Conservation (phyloP, 139 green algal species). For the Medakamo hakoo region DNA sequence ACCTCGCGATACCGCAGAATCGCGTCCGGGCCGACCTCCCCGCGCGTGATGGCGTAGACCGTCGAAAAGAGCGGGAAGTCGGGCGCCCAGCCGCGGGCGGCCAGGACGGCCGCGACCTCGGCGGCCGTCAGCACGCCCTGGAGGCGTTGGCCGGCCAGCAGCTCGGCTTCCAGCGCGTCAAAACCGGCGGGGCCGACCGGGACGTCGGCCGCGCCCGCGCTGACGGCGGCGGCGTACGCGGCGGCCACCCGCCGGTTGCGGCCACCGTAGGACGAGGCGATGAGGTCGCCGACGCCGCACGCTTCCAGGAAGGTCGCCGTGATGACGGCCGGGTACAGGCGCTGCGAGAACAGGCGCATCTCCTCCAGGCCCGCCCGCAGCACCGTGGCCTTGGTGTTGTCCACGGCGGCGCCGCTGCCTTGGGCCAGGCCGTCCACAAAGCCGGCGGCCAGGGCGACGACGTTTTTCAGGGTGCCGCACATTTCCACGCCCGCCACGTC, state of each 20-base stretch:
- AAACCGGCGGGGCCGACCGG: slow-evolving; percentile 15
- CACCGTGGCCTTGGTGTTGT: slow-evolving; percentile 53
- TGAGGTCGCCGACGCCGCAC: slow-evolving; percentile 53
- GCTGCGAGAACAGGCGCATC: slow-evolving; percentile 36
- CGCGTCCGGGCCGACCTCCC: too few species aligned
- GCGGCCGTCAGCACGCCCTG: slow-evolving; percentile 56
- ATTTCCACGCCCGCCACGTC: slow-evolving; percentile 54
- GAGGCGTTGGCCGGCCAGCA: slow-evolving; percentile 66
- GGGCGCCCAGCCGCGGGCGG: slow-evolving; percentile 25
- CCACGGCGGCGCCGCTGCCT: slow-evolving; percentile 12
- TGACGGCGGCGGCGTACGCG: slow-evolving; percentile 15
- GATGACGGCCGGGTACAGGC: slow-evolving; percentile 27
- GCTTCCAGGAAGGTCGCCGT: slow-evolving; percentile 59
- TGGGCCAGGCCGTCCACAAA: slow-evolving; percentile 48
- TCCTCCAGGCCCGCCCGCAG: slow-evolving; percentile 45
- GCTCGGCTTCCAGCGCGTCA: slow-evolving; percentile 32
- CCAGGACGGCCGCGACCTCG: slow-evolving; percentile 53
- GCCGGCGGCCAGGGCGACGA: slow-evolving; percentile 54
- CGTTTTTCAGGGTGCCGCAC: slow-evolving; percentile 66
- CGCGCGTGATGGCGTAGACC: too few species aligned
- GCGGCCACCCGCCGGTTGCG: slow-evolving; percentile 47
- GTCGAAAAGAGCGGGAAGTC: slow-evolving; percentile 58
- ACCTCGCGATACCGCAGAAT: too few species aligned
- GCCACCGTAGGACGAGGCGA: slow-evolving; percentile 59
- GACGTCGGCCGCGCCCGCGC: slow-evolving; percentile 4